A percentile compares a stretch with the other conserved stretches of the same genome.
These are phyloP conservation scores for Rhododendron griersonianum DNA, from an alignment of 148 eudicot genomes.

Conservation along the genomic window DNA sequence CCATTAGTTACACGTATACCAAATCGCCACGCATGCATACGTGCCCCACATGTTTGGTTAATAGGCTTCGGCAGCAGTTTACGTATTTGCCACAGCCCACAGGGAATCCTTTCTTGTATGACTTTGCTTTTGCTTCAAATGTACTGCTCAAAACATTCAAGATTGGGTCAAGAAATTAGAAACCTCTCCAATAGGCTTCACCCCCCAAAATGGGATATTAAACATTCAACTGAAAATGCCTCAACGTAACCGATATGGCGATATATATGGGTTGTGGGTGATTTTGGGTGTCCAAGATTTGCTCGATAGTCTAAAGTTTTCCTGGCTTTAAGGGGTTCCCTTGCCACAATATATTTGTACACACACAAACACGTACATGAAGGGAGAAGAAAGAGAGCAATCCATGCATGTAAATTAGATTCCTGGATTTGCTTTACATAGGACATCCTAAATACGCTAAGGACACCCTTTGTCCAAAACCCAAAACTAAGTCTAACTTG, in stretches of 20 bases:
- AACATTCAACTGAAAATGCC: background rate
- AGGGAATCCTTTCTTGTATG: conserved; percentile 1
- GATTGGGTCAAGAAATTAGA: conserved; percentile 5
- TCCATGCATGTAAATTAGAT: background rate
- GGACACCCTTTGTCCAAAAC: conserved; percentile 34
- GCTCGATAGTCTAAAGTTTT: background rate
- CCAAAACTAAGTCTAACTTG: conserved; percentile 47
- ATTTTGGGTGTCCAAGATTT: background rate
- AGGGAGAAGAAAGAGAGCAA: background rate
- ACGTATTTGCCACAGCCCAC: background rate
- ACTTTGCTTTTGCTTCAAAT: conserved; percentile 17
- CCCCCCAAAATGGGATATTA: background rate
- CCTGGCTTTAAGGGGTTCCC: background rate
- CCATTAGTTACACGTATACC: conserved; percentile 1
- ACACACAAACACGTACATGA: background rate
- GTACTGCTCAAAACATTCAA: background rate
- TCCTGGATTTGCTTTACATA: conserved; percentile 6
- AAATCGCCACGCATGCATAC: conserved; percentile 12
- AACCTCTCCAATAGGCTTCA: background rate
- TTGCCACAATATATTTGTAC: background rate
- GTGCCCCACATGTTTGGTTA: conserved; percentile 13
- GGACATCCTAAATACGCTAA: conserved; percentile 30
- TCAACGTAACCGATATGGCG: background rate
- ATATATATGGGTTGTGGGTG: background rate
- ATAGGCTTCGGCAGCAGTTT: background rate